phyloP scores from a whole-genome alignment of 345 rosid genomes.

The Rhodamnia argentea region DNA sequence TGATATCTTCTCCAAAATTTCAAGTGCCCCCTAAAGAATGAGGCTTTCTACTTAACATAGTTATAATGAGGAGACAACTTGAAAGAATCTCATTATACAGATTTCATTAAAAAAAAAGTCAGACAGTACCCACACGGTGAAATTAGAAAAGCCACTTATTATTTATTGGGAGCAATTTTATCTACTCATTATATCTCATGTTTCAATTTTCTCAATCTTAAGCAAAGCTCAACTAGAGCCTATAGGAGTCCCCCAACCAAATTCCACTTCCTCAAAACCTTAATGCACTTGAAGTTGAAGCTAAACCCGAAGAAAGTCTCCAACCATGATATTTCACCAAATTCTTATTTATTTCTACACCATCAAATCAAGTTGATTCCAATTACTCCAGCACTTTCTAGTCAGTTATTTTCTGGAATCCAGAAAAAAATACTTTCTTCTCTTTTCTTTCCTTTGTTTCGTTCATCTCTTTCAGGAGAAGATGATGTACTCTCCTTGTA shows the following conservation, averaged over 20 bases:
- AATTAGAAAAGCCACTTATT: neutral
- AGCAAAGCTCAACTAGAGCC: neutral
- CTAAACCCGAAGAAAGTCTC: neutral
- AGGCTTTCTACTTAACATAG: neutral
- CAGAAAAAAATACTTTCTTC: neutral
- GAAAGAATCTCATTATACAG: neutral
- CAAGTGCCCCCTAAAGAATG: neutral
- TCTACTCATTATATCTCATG: neutral
- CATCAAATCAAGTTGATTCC: neutral
- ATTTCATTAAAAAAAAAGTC: neutral
- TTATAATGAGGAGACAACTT: neutral
- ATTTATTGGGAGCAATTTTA: neutral
- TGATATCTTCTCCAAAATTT: neutral
- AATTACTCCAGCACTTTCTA: neutral
- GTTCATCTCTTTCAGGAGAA: neutral
- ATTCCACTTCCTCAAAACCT: neutral
- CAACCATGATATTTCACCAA: neutral
- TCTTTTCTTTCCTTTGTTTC: neutral
- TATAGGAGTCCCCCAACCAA: neutral
- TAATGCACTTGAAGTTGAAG: neutral
- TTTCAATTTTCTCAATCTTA: neutral
- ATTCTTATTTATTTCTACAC: neutral
- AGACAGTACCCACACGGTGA: neutral
- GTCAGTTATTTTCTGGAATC: neutral
- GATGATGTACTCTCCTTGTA: neutral